phyloP scores from a whole-genome alignment of 2,329 filamentous ascomycete species.

The Aspergillus candidus region DNA sequence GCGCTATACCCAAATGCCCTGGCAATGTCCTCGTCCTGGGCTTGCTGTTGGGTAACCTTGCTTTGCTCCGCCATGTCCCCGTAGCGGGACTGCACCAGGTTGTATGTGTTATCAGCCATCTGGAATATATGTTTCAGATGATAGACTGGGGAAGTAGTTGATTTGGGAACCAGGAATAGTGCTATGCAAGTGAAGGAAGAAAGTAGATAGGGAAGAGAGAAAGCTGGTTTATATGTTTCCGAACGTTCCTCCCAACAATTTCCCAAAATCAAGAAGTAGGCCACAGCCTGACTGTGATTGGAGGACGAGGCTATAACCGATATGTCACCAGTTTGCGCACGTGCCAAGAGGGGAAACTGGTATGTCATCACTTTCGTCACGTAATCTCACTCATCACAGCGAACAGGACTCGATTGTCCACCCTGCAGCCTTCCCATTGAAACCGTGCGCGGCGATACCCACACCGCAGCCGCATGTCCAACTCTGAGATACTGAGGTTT shows the following conservation, averaged over 20 bases:
- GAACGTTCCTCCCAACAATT: too few relatives aligned
- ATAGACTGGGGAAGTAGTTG: too few relatives aligned
- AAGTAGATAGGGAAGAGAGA: too few relatives aligned
- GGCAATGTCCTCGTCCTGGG: slow-evolving; percentile 35
- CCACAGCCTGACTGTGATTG: too few relatives aligned
- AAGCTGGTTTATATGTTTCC: too few relatives aligned
- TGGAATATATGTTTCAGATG: neutral
- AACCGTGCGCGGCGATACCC: slow-evolving; percentile 3
- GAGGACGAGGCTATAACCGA: neutral
- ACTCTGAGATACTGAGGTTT: neutral
- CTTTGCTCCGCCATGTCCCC: slow-evolving; percentile 10
- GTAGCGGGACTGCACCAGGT: slow-evolving; percentile 13
- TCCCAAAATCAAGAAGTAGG: too few relatives aligned
- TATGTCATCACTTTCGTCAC: neutral
- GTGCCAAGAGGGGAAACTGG: neutral
- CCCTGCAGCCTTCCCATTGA: slow-evolving; percentile 5
- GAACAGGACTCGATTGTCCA: slow-evolving; percentile 2
- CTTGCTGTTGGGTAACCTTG: slow-evolving; percentile 31
- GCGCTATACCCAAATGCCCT: slow-evolving; percentile 49
- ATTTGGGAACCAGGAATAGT: too few relatives aligned
- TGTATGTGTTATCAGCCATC: slow-evolving; percentile 12
- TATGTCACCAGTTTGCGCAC: neutral
- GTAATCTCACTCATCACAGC: slow-evolving; percentile 1
- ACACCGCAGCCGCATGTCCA: slow-evolving; percentile 1
- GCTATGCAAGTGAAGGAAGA: too few relatives aligned